Percentiles rank a stretch among this genome's conserved stretches.
Conservation (phyloP, 495 filamentous ascomycete genomes). For the Tuber calosporum region DNA sequence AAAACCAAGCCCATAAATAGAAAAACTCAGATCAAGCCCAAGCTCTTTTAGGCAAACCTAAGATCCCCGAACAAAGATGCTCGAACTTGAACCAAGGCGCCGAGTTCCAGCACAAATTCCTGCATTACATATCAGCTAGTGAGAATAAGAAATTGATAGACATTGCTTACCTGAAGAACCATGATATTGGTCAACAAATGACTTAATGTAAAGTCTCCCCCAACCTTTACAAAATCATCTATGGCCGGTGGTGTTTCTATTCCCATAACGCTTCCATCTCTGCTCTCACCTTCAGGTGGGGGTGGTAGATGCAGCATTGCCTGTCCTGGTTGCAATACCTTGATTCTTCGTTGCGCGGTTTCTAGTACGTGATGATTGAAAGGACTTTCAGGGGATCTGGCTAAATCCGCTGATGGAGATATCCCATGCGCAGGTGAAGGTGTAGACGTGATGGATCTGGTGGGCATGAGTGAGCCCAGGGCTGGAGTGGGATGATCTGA, state of each 20-base stretch:
- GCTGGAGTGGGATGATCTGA: conserved; percentile 23
- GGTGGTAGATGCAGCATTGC: conserved; percentile 39
- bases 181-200: conserved; percentile 79
- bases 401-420: conserved; percentile 26
- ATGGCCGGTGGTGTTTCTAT: conserved; percentile 40
- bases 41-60: conserved; percentile 48
- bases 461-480: conserved; percentile 16
- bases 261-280: conserved; percentile 42
- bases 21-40: conserved; percentile 4
- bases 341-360: conserved; percentile 34
- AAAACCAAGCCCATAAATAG: conserved; percentile 14
- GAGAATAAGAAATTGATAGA: background rate
- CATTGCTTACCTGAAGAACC: conserved; percentile 51
- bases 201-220: conserved; percentile 60
- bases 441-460: conserved; percentile 5
- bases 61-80: conserved; percentile 84
- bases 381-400: conserved; percentile 35
- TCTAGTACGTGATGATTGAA: conserved; percentile 28
- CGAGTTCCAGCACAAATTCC: conserved; percentile 83
- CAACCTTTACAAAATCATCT: conserved; percentile 29
- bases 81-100: conserved; percentile 76
- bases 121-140: conserved; percentile 50
- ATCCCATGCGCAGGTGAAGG: conserved; percentile 23
- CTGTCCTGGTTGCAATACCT: conserved; percentile 34
- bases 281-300: conserved; percentile 39